Evolutionary conservation across 2,329 filamentous ascomycete genomes (phyloP), one percentile per base, ranked within the genome.

Genomic region (Xylariaceae sp.): DNA sequence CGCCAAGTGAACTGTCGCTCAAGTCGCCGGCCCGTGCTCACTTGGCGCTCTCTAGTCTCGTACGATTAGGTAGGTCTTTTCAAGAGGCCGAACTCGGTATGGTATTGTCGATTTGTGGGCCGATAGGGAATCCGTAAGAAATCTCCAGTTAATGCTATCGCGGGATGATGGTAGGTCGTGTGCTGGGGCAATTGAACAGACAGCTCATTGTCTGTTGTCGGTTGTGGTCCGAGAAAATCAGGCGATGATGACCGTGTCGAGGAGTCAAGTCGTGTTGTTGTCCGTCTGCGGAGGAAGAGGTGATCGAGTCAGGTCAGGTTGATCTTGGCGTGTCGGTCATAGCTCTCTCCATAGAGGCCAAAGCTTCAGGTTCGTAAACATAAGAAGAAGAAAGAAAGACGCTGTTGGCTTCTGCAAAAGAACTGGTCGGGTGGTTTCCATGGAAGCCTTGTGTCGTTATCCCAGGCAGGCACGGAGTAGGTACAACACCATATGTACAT

Each of bases 91-190:
- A 50, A 18, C 39, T 48, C 37, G 37, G 45, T 57, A 53, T 34
- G 15, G 34, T 39, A 55, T 53, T 34, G 10, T 15, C 47, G 18
- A 50, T 35, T 39, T 51, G 51, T 45, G 18, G 15, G 48, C 57
- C 47, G 37, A 47, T 30, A 30, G 23, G 23, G 23, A 30, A 6
- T 35, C 37, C 18, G 42, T 47, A 17, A 10, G 52, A 47, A 51
- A n/a, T 48, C 56, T 35, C 35, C 45, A 59, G 53, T 59, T 53
- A 57, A 65, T 68, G 68, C 58, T 71, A 71, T 71, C 68, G 68
- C 58, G 68, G 69, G 56, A 71, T 70, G 58, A 71, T 71, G 62
- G 68, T 70, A 57, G 69, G 68, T 61, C 65, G 69, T 70, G 65
- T 65, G 66, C 66, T 63, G 55, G 67, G 62, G 62, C 56, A 51